Percentiles rank a stretch among this genome's conserved stretches.
phyloP scores from a whole-genome alignment of 768 basidiomycete genomes.

The Psilocybe subaeruginosa region DNA sequence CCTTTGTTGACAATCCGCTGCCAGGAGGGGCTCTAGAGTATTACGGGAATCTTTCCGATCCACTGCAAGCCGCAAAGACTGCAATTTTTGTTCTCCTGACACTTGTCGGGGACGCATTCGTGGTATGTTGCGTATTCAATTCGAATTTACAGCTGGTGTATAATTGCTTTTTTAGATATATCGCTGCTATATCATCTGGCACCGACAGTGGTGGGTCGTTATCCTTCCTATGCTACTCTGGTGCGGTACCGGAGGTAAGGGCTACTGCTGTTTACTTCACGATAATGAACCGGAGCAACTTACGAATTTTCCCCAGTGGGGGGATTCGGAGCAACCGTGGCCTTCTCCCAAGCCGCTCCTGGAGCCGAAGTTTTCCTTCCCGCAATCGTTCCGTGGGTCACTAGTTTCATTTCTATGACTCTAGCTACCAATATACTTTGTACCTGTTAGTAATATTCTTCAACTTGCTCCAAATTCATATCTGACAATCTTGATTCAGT shows the following conservation, averaged over 20 bases:
- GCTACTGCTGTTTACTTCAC: neutral
- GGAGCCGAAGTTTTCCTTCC: constrained; percentile 10
- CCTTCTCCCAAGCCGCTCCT: constrained; percentile 1
- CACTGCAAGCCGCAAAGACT: constrained; percentile 5
- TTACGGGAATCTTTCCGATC: constrained; percentile 1
- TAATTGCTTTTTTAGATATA: neutral
- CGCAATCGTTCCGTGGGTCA: constrained; percentile 10
- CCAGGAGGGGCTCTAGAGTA: constrained; percentile 4
- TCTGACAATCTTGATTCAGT: neutral
- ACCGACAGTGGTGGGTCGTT: constrained; percentile 1
- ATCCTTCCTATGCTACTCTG: neutral
- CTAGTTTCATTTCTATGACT: constrained; percentile 9
- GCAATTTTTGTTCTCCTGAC: constrained; percentile 3
- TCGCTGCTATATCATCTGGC: constrained; percentile 4
- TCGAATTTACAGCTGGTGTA: neutral
- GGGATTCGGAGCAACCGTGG: constrained; percentile 6
- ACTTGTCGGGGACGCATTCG: constrained; percentile 3
- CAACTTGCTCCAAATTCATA: neutral
- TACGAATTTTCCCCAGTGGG: neutral
- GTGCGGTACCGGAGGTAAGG: constrained; percentile 1
- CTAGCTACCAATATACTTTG: constrained; percentile 7
- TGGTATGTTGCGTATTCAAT: neutral
- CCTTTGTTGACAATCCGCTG: constrained; percentile 7
- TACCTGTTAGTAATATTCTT: neutral
- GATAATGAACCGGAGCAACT: neutral